A percentile compares a stretch with the other conserved stretches of the same genome.
Evolutionary conservation across 2,329 filamentous ascomycete genomes (phyloP).

Genomic region (Aspergillus unguis): DNA sequence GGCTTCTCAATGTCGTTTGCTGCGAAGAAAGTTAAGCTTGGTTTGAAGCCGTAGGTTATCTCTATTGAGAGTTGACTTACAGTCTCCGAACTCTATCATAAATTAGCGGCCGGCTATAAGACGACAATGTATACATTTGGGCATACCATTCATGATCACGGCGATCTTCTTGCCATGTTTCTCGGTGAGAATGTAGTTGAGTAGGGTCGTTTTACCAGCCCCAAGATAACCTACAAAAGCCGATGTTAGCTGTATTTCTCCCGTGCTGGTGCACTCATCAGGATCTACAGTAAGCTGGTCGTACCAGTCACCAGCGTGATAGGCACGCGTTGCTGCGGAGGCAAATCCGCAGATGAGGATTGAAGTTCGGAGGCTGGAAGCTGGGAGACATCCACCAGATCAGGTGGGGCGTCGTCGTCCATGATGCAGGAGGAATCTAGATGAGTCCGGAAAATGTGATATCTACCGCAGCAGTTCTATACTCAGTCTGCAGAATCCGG

Average conservation of each 20-base stretch:
- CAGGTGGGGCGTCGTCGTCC: conserved; percentile 45
- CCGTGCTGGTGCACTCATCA: too few species aligned
- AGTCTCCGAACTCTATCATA: conserved; percentile 70
- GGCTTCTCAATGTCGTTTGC: conserved; percentile 95
- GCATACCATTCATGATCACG: conserved; percentile 83
- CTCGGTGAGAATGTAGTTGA: conserved; percentile 94
- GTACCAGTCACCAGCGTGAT: conserved; percentile 52
- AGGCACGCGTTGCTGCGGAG: conserved; percentile 41
- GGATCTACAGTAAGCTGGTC: conserved; percentile 8
- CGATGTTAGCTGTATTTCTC: background rate
- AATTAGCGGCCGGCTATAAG: conserved; percentile 17
- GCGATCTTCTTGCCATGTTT: conserved; percentile 97
- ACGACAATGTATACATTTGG: background rate
- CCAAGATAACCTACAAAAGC: conserved; percentile 75
- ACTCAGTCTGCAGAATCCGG: conserved; percentile 7
- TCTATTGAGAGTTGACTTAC: conserved; percentile 46
- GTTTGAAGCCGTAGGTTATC: conserved; percentile 1
- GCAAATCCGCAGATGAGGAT: conserved; percentile 24
- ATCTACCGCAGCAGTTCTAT: background rate
- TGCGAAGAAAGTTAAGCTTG: conserved; percentile 32
- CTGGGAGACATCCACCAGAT: conserved; percentile 41
- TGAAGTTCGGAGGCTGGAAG: conserved; percentile 27
- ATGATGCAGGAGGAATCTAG: conserved; percentile 12
- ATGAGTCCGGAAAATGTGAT: background rate
- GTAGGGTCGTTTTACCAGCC: conserved; percentile 87